Conservation (phyloP, 805 yeast genomes). For the Zygosaccharomyces bisporus region DNA sequence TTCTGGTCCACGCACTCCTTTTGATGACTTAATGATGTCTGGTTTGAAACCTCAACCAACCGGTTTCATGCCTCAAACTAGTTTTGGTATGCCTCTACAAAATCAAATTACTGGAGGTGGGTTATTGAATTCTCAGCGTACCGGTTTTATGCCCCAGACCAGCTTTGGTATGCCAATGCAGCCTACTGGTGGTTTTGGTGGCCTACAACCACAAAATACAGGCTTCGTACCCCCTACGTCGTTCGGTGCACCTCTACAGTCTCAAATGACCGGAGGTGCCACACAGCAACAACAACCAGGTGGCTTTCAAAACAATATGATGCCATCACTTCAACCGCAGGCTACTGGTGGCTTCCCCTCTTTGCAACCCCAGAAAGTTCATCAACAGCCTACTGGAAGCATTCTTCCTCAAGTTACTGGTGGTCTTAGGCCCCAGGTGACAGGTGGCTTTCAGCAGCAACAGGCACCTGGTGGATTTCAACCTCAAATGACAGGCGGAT, state of each 20-base stretch:
- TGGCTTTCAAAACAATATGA: constrained; percentile 29
- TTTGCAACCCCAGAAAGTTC: constrained; percentile 2
- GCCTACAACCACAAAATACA: constrained; percentile 40
- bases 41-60: constrained; percentile 40
- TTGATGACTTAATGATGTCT: constrained; percentile 36
- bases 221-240: constrained; percentile 41
- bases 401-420: constrained; percentile 13
- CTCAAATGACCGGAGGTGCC: constrained; percentile 28
- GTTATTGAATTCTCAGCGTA: constrained; percentile 17
- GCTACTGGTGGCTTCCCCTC: constrained; percentile 42
- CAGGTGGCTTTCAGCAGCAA: constrained; percentile 35
- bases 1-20: constrained; percentile 37
- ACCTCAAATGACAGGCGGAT: constrained; percentile 40
- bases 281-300: constrained; percentile 42
- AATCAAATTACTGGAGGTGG: constrained; percentile 24
- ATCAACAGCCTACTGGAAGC: constrained; percentile 6
- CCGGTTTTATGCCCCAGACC: constrained; percentile 33
- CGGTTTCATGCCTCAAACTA: constrained; percentile 38
- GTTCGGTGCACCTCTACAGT: constrained; percentile 35
- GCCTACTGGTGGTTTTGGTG: constrained; percentile 38
- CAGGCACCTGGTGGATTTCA: constrained; percentile 34
- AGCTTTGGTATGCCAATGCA: constrained; percentile 37
- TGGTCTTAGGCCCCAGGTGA: constrained; percentile 23
- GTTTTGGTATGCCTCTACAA: constrained; percentile 32
- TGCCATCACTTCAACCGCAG: constrained; percentile 44